These are phyloP conservation scores for Puya raimondii DNA, from an alignment of 176 grass and related monocot species.

Conservation along the genomic window DNA sequence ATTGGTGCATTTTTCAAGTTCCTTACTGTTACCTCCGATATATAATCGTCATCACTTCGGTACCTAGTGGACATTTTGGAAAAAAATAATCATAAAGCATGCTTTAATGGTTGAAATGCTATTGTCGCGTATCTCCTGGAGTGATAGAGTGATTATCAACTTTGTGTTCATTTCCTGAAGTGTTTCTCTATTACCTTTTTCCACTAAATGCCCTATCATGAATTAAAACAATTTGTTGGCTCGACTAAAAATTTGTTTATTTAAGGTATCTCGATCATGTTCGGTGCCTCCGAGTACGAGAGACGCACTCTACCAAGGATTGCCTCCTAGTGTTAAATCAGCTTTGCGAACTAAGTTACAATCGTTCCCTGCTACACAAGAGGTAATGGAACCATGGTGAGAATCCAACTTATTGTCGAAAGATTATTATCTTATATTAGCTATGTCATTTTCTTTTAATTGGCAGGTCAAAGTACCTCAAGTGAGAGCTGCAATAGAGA, in stretches of 20 bases:
- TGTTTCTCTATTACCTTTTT: background rate
- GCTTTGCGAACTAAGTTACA: constrained; percentile 55
- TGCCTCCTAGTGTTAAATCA: constrained; percentile 62
- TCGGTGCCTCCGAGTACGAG: constrained; percentile 59
- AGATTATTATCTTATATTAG: background rate
- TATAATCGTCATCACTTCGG: background rate
- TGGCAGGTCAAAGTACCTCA: constrained; percentile 51
- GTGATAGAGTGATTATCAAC: background rate
- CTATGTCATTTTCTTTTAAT: background rate
- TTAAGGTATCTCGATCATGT: constrained; percentile 70
- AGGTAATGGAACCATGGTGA: constrained; percentile 42
- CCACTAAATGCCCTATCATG: background rate
- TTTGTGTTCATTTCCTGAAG: background rate
- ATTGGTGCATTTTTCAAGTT: background rate
- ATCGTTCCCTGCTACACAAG: constrained; percentile 33
- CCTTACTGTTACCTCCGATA: background rate
- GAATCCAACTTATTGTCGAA: background rate
- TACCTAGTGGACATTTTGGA: too few species aligned
- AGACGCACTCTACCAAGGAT: constrained; percentile 75
- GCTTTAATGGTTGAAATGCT: too few species aligned
- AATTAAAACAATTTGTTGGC: background rate
- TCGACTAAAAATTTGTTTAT: background rate
- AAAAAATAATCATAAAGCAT: too few species aligned
- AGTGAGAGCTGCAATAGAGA: constrained; percentile 61
- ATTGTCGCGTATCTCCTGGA: too few species aligned